Conservation (phyloP, 345 rosid genomes). For the Eucalyptus guilfoylei region DNA sequence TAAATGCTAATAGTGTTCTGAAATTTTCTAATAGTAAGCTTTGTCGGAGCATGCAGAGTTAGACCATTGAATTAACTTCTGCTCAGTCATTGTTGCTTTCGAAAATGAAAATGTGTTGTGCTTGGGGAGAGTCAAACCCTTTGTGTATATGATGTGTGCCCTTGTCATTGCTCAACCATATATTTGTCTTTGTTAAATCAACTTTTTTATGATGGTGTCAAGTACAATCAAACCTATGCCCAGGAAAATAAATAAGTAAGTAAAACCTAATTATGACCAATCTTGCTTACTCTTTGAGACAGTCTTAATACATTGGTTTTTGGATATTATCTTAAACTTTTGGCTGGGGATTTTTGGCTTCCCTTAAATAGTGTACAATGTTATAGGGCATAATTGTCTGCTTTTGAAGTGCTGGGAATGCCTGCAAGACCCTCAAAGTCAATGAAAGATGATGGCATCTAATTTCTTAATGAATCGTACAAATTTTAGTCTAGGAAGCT, state of each 20-base stretch:
- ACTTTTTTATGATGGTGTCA: neutral
- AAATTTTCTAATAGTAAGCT: neutral
- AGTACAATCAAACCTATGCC: neutral
- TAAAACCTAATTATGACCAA: neutral
- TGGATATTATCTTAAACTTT: neutral
- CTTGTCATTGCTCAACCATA: neutral
- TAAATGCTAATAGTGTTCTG: neutral
- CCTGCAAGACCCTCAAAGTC: neutral
- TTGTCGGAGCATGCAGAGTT: neutral
- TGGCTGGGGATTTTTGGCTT: neutral
- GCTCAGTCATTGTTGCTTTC: neutral
- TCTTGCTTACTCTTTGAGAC: neutral
- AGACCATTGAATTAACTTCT: neutral
- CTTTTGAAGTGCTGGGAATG: neutral
- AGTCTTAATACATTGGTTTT: neutral
- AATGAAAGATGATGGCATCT: neutral
- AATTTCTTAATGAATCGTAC: neutral
- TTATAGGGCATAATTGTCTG: neutral
- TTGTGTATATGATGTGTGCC: neutral
- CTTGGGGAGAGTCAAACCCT: neutral
- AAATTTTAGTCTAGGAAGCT: neutral
- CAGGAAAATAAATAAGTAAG: neutral
- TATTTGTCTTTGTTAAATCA: neutral
- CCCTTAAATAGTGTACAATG: neutral
- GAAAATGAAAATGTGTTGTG: neutral